phyloP scores from a whole-genome alignment of 768 basidiomycete genomes.

The Tulasnella sp. region DNA sequence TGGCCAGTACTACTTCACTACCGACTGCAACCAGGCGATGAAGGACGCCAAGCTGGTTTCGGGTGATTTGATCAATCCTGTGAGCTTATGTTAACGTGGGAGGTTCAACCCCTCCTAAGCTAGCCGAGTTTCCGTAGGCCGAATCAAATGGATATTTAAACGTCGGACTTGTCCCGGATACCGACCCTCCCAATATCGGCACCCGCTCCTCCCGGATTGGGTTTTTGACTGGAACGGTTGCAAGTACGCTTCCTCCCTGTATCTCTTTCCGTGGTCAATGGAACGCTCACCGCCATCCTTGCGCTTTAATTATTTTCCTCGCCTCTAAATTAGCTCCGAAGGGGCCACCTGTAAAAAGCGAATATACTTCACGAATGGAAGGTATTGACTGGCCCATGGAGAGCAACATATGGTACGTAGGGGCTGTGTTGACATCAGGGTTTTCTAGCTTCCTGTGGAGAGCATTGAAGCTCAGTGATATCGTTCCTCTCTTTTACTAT shows the following conservation, averaged over 20 bases:
- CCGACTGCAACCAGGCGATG: not conserved
- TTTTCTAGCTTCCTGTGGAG: not conserved
- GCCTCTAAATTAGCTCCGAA: not conserved
- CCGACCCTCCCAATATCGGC: not conserved
- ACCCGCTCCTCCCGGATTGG: not conserved
- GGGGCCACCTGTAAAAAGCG: not conserved
- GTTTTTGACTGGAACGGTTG: not conserved
- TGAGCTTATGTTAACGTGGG: not conserved
- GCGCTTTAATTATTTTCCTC: not conserved
- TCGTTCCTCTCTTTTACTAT: not conserved
- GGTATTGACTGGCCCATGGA: not conserved
- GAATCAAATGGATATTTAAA: not conserved
- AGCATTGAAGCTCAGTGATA: not conserved
- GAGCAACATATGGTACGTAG: not conserved
- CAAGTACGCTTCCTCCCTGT: not conserved
- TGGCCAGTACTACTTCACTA: not conserved
- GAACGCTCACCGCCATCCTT: too few relatives aligned
- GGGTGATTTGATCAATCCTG: not conserved
- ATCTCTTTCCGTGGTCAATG: not conserved
- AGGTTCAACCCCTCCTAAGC: not conserved
- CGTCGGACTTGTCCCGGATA: not conserved
- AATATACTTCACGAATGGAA: not conserved
- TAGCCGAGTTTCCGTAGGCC: not conserved
- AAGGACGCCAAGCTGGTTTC: not conserved
- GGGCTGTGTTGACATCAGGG: not conserved